Conservation (phyloP, 441 rosid genomes). For the Populus hybrid region DNA sequence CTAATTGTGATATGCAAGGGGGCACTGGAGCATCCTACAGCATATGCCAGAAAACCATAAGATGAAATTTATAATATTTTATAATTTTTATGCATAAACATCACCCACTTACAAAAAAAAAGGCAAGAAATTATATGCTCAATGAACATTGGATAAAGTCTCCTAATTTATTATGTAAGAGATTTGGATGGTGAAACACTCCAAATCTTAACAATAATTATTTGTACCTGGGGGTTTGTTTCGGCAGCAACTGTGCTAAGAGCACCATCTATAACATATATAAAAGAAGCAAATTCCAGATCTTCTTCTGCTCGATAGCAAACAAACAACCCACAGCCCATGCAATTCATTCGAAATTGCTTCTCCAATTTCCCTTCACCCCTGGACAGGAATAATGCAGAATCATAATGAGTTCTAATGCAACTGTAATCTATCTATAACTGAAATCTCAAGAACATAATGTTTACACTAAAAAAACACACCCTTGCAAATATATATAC, state of each 20-base stretch:
- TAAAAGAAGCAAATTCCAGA: conserved; percentile 59
- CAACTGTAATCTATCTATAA: conserved; percentile 1
- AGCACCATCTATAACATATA: conserved; percentile 87
- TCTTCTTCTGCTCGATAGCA: conserved; percentile 92
- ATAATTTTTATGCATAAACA: not conserved
- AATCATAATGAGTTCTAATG: not conserved
- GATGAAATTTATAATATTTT: not conserved
- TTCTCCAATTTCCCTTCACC: conserved; percentile 95
- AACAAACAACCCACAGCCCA: conserved; percentile 83
- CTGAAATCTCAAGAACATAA: not conserved
- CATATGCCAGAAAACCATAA: conserved; percentile 8
- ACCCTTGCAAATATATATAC: too few species aligned
- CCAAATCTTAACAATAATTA: not conserved
- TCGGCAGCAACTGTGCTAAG: conserved; percentile 96
- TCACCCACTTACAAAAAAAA: not conserved
- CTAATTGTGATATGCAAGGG: conserved; percentile 96
- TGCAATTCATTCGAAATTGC: conserved; percentile 92
- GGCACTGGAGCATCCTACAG: conserved; percentile 96
- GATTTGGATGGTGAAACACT: too few species aligned
- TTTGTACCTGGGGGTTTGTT: conserved; percentile 84
- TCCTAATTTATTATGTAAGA: not conserved
- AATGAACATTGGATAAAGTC: not conserved
- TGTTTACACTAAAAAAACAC: too few species aligned
- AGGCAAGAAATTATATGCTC: not conserved
- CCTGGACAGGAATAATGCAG: conserved; percentile 36